Percentiles rank a stretch among this genome's conserved stretches.
Evolutionary conservation across 768 basidiomycete species (phyloP).

Genomic region (Lepiota venenata): DNA sequence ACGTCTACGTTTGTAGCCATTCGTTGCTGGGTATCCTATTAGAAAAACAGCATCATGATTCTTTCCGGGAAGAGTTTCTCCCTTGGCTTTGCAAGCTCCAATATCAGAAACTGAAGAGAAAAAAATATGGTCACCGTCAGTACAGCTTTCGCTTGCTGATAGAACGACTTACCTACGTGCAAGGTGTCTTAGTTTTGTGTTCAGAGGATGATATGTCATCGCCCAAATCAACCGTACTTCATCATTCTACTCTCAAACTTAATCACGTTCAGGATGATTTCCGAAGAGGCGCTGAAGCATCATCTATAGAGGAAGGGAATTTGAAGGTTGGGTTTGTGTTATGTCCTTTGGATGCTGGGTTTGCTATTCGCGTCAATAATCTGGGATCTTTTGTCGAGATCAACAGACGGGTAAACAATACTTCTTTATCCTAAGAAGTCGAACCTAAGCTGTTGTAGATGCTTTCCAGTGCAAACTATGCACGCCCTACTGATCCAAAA

Average conservation of each 20-base stretch:
- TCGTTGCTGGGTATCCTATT: slow-evolving; percentile 69
- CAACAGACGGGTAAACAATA: slow-evolving; percentile 65
- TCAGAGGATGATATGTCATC: slow-evolving; percentile 37
- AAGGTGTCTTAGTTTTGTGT: slow-evolving; percentile 31
- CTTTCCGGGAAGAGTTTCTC: slow-evolving; percentile 85
- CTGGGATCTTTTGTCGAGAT: slow-evolving; percentile 74
- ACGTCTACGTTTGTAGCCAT: slow-evolving; percentile 85
- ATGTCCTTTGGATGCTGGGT: slow-evolving; percentile 49
- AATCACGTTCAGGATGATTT: slow-evolving; percentile 18
- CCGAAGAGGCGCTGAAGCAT: neutral
- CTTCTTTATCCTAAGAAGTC: neutral
- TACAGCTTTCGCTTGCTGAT: neutral
- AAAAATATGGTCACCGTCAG: slow-evolving; percentile 58
- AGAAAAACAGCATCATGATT: slow-evolving; percentile 69
- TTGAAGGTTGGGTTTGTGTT: slow-evolving; percentile 65
- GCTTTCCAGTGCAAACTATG: slow-evolving; percentile 47
- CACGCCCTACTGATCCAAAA: slow-evolving; percentile 56
- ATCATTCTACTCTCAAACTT: slow-evolving; percentile 49
- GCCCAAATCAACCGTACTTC: slow-evolving; percentile 48
- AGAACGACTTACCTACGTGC: slow-evolving; percentile 6
- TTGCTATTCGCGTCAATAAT: slow-evolving; percentile 73
- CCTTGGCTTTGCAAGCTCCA: slow-evolving; percentile 91
- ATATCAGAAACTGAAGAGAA: slow-evolving; percentile 59
- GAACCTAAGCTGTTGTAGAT: slow-evolving; percentile 34
- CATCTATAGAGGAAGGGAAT: slow-evolving; percentile 37